Conservation (phyloP, 139 green algal species). For the Coccomyxa sp. region DNA sequence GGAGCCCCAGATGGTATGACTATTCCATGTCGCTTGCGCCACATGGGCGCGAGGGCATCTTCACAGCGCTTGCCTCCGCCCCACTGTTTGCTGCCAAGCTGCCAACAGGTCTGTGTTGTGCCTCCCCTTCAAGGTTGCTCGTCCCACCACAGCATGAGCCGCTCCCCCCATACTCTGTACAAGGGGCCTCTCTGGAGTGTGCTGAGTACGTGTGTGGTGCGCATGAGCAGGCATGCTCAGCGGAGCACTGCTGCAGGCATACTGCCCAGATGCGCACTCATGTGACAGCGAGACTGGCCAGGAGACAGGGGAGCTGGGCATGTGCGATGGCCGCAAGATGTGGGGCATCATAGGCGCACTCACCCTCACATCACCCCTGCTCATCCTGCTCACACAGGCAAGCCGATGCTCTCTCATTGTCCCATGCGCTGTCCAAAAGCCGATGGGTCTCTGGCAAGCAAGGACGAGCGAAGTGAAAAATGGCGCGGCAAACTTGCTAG, state of each 20-base stretch:
- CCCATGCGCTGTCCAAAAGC: neutral
- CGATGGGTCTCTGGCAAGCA: neutral
- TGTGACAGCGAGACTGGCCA: constrained; percentile 1
- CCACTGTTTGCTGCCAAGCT: constrained; percentile 53
- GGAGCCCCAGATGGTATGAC: constrained; percentile 52
- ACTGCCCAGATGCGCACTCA: constrained; percentile 30
- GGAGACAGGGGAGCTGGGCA: neutral
- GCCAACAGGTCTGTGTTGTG: constrained; percentile 25
- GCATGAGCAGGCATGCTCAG: constrained; percentile 26
- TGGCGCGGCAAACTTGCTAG: neutral
- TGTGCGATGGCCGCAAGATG: constrained; percentile 29
- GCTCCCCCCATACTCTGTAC: neutral
- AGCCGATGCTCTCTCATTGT: neutral
- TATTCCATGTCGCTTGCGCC: constrained; percentile 53
- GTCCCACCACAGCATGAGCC: neutral
- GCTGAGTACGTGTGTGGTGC: neutral
- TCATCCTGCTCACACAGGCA: constrained; percentile 18
- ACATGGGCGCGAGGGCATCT: constrained; percentile 44
- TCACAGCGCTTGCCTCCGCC: constrained; percentile 38
- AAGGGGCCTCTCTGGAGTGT: neutral
- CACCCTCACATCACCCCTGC: constrained; percentile 31
- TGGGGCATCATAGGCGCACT: constrained; percentile 33
- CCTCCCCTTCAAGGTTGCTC: neutral
- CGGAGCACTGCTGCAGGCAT: constrained; percentile 33
- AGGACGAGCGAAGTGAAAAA: neutral